Base-by-base conservation (phyloP, 1,139 yeast species). In the Debaryomycetaceae sp. region DNA sequence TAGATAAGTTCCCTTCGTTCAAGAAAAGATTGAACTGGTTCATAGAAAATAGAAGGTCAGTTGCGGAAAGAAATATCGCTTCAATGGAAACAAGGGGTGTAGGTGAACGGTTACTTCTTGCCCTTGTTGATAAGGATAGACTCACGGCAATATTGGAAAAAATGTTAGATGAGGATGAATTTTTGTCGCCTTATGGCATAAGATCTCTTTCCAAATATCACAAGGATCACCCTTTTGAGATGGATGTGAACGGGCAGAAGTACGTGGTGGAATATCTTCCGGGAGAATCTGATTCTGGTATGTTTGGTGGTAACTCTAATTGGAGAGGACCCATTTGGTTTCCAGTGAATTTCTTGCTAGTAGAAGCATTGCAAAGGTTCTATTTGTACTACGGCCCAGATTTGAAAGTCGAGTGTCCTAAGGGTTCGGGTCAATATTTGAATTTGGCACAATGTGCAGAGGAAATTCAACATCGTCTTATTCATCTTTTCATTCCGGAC, bases 241-340 rank as follows among this genome's bases (percentile, higher is more conserved):
- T 89, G 95, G 77, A 83, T 47, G 96, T 89, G 38, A 76, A 87
- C 59, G 95, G 95, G 13, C 75, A 82, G 50, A 71, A 74, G 36
- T 91, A 84, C 61, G 69, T 71, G 31, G 95, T 91, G 29, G 80
- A 78, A 47, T 91, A 91, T 62, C 78, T 89, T 43, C 88, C 97
- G 2, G 98, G 96, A 16, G 98, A 91, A 61, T 86, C 96, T 16
- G 94, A 88, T 57, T 84, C 95, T 3, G 96, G 96, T 8, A 78
- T 91, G 79, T 91, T 91, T 74, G 98, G 98, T 41, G 98, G 98
- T 49, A 91, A 91, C 59, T 88, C 96, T 22, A 91, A 89, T 63
- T 91, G 98, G 98, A 77, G 98, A 64, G 98, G 98, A 5, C 97
- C 98, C n/a, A 88, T 91, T 55, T 91, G 98, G 98, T 88, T 91